These are phyloP conservation scores for Penicillium expansum DNA, from an alignment of 2,329 filamentous ascomycete genomes.

Conservation along the genomic window DNA sequence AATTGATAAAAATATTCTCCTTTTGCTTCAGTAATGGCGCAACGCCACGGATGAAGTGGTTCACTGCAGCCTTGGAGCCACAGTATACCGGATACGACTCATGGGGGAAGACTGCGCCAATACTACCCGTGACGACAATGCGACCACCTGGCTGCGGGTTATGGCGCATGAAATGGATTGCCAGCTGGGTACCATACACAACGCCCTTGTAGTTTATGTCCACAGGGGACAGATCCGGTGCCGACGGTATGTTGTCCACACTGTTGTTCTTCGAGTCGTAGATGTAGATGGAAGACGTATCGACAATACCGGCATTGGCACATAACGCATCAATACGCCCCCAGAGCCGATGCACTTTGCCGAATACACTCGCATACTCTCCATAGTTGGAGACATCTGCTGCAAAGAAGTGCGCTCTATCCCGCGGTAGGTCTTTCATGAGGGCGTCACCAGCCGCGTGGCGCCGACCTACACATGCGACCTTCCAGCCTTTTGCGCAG, in stretches of 20 bases:
- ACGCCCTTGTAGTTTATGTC: slow-evolving; percentile 54
- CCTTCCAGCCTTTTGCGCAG: slow-evolving; percentile 33
- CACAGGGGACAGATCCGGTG: slow-evolving; percentile 47
- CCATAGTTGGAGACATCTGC: slow-evolving; percentile 50
- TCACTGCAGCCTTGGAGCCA: slow-evolving; percentile 52
- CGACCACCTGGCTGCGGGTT: slow-evolving; percentile 46
- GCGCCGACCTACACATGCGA: slow-evolving; percentile 41
- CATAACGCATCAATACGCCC: slow-evolving; percentile 50
- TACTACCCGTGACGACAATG: slow-evolving; percentile 47
- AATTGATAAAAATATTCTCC: slow-evolving; percentile 51
- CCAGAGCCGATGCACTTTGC: slow-evolving; percentile 44
- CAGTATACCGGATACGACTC: slow-evolving; percentile 50
- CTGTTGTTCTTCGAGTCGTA: slow-evolving; percentile 32
- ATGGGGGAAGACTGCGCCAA: slow-evolving; percentile 47
- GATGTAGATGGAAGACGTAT: slow-evolving; percentile 48
- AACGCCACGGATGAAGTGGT: slow-evolving; percentile 42
- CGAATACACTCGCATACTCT: slow-evolving; percentile 46
- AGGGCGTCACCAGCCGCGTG: slow-evolving; percentile 33
- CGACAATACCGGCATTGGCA: slow-evolving; percentile 53
- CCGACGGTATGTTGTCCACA: slow-evolving; percentile 39
- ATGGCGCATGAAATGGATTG: slow-evolving; percentile 55
- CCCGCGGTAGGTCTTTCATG: slow-evolving; percentile 28
- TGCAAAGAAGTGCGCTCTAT: slow-evolving; percentile 44
- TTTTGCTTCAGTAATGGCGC: slow-evolving; percentile 45
- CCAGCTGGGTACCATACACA: slow-evolving; percentile 50